phyloP scores from a whole-genome alignment of 164 flowering plant species.

The Berberis vulgaris region DNA sequence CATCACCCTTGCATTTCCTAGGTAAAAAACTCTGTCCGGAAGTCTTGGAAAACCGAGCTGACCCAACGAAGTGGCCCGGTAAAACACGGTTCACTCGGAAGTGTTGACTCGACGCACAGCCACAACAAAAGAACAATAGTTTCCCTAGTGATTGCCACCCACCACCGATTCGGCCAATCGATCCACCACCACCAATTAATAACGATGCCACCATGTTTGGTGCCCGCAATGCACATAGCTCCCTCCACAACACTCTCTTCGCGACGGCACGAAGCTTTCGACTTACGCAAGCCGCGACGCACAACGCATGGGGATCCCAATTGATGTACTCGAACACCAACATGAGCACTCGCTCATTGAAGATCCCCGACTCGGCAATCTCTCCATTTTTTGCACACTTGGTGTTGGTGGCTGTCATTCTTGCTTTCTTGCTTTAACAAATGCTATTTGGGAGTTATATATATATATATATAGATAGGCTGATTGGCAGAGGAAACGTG shows the following conservation, averaged over 20 bases:
- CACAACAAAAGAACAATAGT: slow-evolving; percentile 73
- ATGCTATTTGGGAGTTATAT: too few relatives aligned
- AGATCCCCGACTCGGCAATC: slow-evolving; percentile 20
- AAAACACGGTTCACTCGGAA: slow-evolving; percentile 27
- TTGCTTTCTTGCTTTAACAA: background rate
- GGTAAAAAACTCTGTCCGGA: slow-evolving; percentile 75
- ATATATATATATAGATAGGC: too few relatives aligned
- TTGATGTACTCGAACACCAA: slow-evolving; percentile 46
- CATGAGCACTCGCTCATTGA: slow-evolving; percentile 52
- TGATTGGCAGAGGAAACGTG: too few relatives aligned
- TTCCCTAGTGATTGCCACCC: slow-evolving; percentile 82
- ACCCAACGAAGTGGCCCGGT: slow-evolving; percentile 50
- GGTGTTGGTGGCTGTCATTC: background rate
- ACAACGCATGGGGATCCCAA: slow-evolving; percentile 60
- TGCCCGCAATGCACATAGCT: slow-evolving; percentile 56
- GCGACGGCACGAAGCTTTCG: slow-evolving; percentile 66
- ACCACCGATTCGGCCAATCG: slow-evolving; percentile 35
- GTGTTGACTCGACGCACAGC: slow-evolving; percentile 39
- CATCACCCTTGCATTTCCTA: slow-evolving; percentile 44
- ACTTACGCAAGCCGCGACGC: slow-evolving; percentile 49
- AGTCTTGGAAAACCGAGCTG: slow-evolving; percentile 77
- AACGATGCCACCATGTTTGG: slow-evolving; percentile 47
- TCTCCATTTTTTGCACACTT: background rate
- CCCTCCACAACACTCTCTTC: slow-evolving; percentile 61
- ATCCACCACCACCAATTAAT: slow-evolving; percentile 17